phyloP scores from a whole-genome alignment of 2,329 filamentous ascomycete genomes.

The Beauveria bassiana region DNA sequence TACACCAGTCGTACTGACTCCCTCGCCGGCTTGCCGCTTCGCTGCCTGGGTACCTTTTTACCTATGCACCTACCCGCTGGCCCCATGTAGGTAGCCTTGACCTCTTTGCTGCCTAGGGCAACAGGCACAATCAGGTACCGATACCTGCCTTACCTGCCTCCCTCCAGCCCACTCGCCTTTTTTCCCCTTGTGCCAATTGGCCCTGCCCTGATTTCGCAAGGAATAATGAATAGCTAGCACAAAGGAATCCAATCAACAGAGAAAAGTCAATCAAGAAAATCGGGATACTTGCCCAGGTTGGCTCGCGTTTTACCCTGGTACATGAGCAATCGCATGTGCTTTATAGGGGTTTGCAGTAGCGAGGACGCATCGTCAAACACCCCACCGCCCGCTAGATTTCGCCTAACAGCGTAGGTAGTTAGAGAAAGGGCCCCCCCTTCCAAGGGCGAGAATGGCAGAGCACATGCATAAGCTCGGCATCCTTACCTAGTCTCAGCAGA shows the following conservation, averaged over 20 bases:
- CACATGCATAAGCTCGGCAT: background rate
- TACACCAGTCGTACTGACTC: too few relatives aligned
- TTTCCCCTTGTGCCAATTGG: background rate
- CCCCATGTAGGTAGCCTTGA: background rate
- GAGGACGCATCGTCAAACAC: background rate
- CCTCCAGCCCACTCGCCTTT: background rate
- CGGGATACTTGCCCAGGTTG: background rate
- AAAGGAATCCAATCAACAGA: background rate
- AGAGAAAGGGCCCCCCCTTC: background rate
- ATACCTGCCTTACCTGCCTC: background rate
- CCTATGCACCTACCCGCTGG: background rate
- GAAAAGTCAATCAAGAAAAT: background rate
- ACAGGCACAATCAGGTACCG: slow-evolving; percentile 4
- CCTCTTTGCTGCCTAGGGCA: slow-evolving; percentile 11
- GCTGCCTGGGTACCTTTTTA: background rate
- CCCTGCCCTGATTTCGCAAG: background rate
- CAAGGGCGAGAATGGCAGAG: background rate
- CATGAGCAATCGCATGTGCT: background rate
- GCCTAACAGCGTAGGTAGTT: background rate
- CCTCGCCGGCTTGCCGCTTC: background rate
- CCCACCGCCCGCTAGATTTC: background rate
- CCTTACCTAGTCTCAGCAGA: too few relatives aligned
- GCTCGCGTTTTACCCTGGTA: background rate
- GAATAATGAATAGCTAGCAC: too few relatives aligned
- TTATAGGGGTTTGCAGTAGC: background rate